phyloP scores from a whole-genome alignment of 73 alveolate species.

The Paramecium biaurelia region DNA sequence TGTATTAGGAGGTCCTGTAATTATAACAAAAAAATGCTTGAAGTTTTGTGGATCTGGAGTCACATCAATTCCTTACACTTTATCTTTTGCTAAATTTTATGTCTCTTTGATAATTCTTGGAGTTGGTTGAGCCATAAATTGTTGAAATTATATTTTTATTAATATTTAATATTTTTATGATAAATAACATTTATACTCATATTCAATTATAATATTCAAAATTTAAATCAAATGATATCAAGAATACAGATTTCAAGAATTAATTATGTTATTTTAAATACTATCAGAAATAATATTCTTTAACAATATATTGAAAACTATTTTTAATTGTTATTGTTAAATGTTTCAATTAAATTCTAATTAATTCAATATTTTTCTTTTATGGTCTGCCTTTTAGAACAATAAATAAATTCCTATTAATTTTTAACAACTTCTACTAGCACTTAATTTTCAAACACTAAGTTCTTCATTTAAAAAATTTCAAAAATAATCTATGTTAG shows the following conservation, averaged over 20 bases:
- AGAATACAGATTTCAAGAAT: neutral
- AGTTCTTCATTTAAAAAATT: too few relatives aligned
- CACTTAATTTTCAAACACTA: too few relatives aligned
- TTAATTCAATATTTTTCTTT: too few relatives aligned
- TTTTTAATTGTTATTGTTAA: too few relatives aligned
- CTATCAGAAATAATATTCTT: neutral
- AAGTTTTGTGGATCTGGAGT: constrained; percentile 53
- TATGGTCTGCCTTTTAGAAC: too few relatives aligned
- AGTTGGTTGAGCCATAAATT: constrained; percentile 63
- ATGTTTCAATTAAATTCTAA: neutral
- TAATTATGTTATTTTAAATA: too few relatives aligned
- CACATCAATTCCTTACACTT: constrained; percentile 62
- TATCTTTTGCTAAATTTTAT: neutral
- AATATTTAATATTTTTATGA: neutral
- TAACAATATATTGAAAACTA: too few relatives aligned
- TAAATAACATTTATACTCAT: neutral
- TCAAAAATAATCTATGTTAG: too few relatives aligned
- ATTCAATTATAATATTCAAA: neutral
- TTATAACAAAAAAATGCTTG: constrained; percentile 57
- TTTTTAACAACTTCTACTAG: too few relatives aligned
- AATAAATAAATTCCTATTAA: too few relatives aligned
- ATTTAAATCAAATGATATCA: neutral
- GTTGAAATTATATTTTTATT: neutral
- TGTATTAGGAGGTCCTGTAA: constrained; percentile 57
- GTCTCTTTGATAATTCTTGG: constrained; percentile 63